Evolutionary conservation across 2,329 filamentous ascomycete species (phyloP).

Genomic region (Fonsecaea pedrosoi): DNA sequence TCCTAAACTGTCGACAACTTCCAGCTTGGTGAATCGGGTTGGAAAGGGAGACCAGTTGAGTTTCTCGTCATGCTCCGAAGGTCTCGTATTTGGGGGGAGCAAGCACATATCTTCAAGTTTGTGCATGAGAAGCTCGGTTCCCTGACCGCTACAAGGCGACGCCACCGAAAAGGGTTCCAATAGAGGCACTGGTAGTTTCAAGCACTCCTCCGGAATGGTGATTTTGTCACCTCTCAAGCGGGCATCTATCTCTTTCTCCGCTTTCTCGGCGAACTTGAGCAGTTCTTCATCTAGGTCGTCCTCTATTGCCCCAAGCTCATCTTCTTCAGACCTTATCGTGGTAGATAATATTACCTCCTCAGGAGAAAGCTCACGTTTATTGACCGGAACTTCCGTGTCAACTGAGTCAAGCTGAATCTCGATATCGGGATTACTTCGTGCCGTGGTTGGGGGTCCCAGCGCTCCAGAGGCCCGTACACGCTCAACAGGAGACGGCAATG

Average conservation of each 20-base stretch:
- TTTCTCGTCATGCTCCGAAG: background rate
- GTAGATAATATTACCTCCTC: background rate
- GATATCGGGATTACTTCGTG: too few species aligned
- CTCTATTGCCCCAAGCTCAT: background rate
- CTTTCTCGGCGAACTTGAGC: conserved; percentile 1
- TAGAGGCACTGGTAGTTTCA: conserved; percentile 13
- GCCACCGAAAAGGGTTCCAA: background rate
- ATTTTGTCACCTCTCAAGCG: conserved; percentile 6
- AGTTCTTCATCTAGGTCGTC: conserved; percentile 9
- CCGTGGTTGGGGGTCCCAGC: background rate
- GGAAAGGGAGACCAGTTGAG: conserved; percentile 25
- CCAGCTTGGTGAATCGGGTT: background rate
- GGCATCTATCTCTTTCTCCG: conserved; percentile 6
- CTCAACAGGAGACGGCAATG: background rate
- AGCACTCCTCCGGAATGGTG: background rate
- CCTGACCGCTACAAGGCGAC: background rate
- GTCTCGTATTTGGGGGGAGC: background rate
- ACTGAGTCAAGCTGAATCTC: background rate
- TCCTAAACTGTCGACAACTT: conserved; percentile 20
- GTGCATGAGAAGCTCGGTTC: background rate
- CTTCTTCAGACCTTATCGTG: background rate
- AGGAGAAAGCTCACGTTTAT: background rate
- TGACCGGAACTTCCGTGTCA: background rate
- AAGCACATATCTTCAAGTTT: conserved; percentile 3
- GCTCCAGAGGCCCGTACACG: background rate